phyloP scores from a whole-genome alignment of 768 basidiomycete species.

The Sarcodon aspratus region DNA sequence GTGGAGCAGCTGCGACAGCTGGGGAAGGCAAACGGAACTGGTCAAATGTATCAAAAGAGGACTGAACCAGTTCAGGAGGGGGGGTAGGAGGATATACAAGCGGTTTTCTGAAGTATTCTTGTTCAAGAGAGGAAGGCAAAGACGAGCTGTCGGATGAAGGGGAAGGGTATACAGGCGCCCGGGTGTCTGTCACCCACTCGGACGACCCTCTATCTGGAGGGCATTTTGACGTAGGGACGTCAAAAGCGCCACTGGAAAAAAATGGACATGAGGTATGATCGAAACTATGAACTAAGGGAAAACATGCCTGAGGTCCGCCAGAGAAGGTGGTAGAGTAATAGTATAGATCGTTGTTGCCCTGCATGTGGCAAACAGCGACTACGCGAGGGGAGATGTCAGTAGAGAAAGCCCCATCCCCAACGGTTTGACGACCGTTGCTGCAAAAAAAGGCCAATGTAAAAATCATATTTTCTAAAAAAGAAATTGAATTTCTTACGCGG shows the following conservation, averaged over 20 bases:
- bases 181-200: constrained; percentile 90
- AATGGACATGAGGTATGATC: not conserved
- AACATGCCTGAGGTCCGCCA: constrained; percentile 80
- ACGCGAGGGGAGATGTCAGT: constrained; percentile 67
- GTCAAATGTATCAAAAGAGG: not conserved
- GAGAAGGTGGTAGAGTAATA: constrained; percentile 92
- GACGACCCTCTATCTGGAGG: constrained; percentile 94
- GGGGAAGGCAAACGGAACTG: constrained; percentile 6
- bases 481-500: constrained; percentile 53
- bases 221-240: constrained; percentile 85
- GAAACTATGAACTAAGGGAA: not conserved
- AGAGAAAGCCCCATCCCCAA: constrained; percentile 91
- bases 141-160: constrained; percentile 22
- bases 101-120: constrained; percentile 21
- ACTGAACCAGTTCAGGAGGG: constrained; percentile 9
- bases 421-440: constrained; percentile 93
- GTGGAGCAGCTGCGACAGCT: constrained; percentile 9
- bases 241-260: constrained; percentile 80
- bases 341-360: constrained; percentile 75
- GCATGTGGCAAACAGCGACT: constrained; percentile 77
- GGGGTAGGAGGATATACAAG: constrained; percentile 19
- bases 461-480: constrained; percentile 4
- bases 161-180: constrained; percentile 43
- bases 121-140: constrained; percentile 24
- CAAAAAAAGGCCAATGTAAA: constrained; percentile 6